These are phyloP conservation scores for Boletus tylopilopsis DNA, from an alignment of 768 basidiomycete genomes.

Conservation along the genomic window DNA sequence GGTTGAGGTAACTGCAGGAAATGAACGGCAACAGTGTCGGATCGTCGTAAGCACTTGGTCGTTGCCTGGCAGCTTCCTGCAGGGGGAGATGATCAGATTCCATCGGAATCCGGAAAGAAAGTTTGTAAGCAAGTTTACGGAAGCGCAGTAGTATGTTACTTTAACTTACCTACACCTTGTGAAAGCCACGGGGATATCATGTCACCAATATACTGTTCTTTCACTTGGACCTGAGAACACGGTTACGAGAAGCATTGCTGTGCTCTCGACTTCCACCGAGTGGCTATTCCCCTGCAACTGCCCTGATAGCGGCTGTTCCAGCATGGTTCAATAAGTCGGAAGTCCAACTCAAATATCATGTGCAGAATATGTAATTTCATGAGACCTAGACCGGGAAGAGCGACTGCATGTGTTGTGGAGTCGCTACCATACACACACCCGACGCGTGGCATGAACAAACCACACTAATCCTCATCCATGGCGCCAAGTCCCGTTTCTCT, in stretches of 20 bases:
- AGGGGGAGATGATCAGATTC: not conserved
- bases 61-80: not conserved
- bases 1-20: conserved; percentile 14
- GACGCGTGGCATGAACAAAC: conserved; percentile 2
- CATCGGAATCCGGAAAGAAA: not conserved
- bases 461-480: conserved; percentile 40
- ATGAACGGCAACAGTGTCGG: conserved; percentile 2
- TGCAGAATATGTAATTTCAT: conserved; percentile 5
- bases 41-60: conserved; percentile 5
- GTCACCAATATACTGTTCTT: too few species aligned
- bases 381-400: not conserved
- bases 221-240: too few species aligned
- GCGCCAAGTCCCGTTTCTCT: conserved; percentile 37
- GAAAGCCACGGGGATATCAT: too few species aligned
- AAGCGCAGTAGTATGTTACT: too few species aligned
- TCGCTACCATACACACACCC: not conserved
- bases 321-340: conserved; percentile 1
- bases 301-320: not conserved
- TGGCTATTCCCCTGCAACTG: conserved; percentile 8
- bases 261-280: conserved; percentile 7
- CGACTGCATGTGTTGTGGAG: not conserved
- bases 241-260: too few species aligned
- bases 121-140: too few species aligned
- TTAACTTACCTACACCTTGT: too few species aligned
- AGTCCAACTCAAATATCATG: conserved; percentile 1